Base-by-base conservation (phyloP, 2,329 filamentous ascomycete species). In the Colletotrichum camelliae region DNA sequence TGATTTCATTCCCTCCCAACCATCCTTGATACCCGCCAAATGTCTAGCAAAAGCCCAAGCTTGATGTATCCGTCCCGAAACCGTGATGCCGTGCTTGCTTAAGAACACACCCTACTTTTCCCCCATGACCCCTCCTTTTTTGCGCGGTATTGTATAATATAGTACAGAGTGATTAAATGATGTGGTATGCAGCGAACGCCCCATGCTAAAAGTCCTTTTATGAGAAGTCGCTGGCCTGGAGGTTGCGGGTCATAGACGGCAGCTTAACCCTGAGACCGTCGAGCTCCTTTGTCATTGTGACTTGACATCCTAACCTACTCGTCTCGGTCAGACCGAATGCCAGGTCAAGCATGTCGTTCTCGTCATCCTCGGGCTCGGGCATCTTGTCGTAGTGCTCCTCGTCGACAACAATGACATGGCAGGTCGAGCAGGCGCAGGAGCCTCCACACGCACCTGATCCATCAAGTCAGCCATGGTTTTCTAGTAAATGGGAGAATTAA, bases 151-250 rank as follows among this genome's bases (percentile, higher is more conserved):
- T 69, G 74, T 60, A 71, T 75, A 18, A n/a, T 77, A 75, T 77
- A 39, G 72, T 77, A 77, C 75, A 77, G 58, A 35, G n/a, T 72
- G 64, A 76, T 73, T 75, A 69, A 72, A 69, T 67, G 62, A 43
- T 16, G 33, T 55, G 24, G n/a, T 29, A 35, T 64, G 73, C 74
- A 68, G 60, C 73, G 57, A 65, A 74, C 64, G 70, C 74, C 37
- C 55, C n/a, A 48, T 71, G 74, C 27, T 58, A 15, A 18, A 39
- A 39, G 5, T 13, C 6, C 35, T 37, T 33, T 85, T 29, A 83
- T 81, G 89, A 87, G 81, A 99, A 99, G 86, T 99, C 97, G 84
- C 95, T 98, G 16, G 95, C 95, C 87, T 99, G 97, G 86, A 99
- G 82, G 83, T 99, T 99, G 84, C 97, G 91, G 78, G 97, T 98